phyloP scores from a whole-genome alignment of 1,284 basidiomycete species.

The Pseudozyma flocculosa region DNA sequence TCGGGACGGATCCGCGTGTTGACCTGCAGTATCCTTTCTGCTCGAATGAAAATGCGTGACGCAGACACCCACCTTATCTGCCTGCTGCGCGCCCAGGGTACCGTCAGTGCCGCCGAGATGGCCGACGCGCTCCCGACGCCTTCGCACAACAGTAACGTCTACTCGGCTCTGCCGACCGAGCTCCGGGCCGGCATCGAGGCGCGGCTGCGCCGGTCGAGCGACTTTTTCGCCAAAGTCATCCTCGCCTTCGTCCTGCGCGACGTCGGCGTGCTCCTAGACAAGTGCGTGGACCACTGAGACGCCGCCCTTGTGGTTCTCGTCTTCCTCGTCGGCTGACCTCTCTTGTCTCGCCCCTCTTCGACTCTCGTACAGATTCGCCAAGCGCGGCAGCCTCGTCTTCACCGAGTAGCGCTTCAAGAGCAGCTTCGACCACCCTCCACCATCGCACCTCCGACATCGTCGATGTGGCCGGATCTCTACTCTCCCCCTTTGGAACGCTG shows the following conservation, averaged over 20 bases:
- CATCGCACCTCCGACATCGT: no score
- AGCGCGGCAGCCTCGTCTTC: slow-evolving; percentile 8
- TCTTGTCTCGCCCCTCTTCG: no score
- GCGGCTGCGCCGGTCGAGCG: slow-evolving; percentile 75
- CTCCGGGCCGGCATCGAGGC: slow-evolving; percentile 70
- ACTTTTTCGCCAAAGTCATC: slow-evolving; percentile 87
- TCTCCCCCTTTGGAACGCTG: no score
- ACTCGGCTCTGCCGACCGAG: slow-evolving; percentile 58
- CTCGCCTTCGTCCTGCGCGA: slow-evolving; percentile 84
- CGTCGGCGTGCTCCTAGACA: slow-evolving; percentile 72
- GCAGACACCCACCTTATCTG: background rate
- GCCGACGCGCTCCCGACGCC: background rate
- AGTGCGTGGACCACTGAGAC: slow-evolving; percentile 60
- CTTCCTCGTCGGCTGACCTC: no score
- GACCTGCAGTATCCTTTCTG: no score
- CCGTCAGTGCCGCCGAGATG: background rate
- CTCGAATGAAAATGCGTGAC: no score
- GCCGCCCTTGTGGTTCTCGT: no score
- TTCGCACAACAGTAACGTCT: slow-evolving; percentile 6
- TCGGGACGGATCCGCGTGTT: no score
- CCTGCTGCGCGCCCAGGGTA: background rate
- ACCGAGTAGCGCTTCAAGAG: no score
- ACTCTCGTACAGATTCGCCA: slow-evolving; percentile 58
- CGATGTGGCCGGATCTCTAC: no score
- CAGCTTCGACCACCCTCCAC: no score